Evolutionary conservation across 768 basidiomycete genomes (phyloP).

Genomic region (Rickenella mellea): DNA sequence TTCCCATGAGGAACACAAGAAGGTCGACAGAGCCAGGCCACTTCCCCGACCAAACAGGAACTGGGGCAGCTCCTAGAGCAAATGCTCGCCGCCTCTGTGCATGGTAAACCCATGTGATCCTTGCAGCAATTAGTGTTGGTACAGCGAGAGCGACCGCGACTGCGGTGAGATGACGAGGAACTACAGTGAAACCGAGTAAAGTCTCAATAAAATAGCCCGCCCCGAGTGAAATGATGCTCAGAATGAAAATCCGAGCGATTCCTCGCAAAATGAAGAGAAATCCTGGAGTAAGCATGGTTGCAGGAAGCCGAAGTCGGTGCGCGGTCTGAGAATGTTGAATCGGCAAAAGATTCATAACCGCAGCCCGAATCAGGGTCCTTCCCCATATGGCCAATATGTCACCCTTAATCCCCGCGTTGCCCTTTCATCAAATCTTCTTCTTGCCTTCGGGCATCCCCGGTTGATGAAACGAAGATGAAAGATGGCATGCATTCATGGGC

Average conservation of each 20-base stretch:
- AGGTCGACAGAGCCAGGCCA: slow-evolving; percentile 37
- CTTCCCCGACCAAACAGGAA: slow-evolving; percentile 28
- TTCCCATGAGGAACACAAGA: slow-evolving; percentile 23
- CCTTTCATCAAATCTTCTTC: no score
- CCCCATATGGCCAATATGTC: no score
- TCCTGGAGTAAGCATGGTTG: no score
- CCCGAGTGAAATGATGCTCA: no score
- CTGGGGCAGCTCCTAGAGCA: slow-evolving; percentile 35
- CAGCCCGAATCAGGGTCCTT: no score
- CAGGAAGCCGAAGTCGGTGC: no score
- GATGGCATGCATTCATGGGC: no score
- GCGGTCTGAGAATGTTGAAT: no score
- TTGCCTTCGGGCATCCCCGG: no score
- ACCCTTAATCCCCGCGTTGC: no score
- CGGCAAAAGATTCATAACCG: no score
- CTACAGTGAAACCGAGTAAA: slow-evolving; percentile 10
- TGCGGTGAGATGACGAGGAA: slow-evolving; percentile 27
- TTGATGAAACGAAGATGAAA: no score
- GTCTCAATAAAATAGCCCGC: not conserved
- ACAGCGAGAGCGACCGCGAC: slow-evolving; percentile 23
- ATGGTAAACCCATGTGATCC: slow-evolving; percentile 20
- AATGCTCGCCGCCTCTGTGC: slow-evolving; percentile 29
- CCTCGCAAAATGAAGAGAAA: not conserved
- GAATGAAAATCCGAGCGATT: not conserved
- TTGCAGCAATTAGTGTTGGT: slow-evolving; percentile 23